Base-by-base conservation (phyloP, 192 early-diverging fungal species). In the Gigaspora rosea region DNA sequence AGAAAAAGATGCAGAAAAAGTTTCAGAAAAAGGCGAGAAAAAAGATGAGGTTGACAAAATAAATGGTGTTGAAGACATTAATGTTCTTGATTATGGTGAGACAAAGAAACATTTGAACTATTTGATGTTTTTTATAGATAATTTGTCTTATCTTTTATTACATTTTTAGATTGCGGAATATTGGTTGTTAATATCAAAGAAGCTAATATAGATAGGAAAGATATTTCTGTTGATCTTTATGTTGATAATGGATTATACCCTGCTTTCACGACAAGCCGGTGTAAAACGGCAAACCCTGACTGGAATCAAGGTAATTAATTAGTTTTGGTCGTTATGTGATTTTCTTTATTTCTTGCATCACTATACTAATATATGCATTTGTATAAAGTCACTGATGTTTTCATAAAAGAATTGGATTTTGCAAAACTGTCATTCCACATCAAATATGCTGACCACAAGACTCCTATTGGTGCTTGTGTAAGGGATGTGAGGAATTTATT, bases 391-490 rank as follows among this genome's bases (percentile, higher is more conserved):
- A 56, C 50, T 5, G 84, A 87, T 52, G 85, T 81, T 6, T 87
- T 87, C 79, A 82, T 89, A 63, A 87, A 87, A 62, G 86, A 89
- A 54, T 77, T 89, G 77, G 86, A 89, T 65, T 89, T 84, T n/a
- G 85, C 88, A 15, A 85, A 80, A 61, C n/a, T 89, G 27, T 61
- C 78, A 4, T 73, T 89, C 41, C 35, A 80, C 46, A 65, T 89
- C 61, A 84, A 78, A 47, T 75, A 84, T 41, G 78, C 73, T 11
- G 56, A 68, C 36, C 74, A 81, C 6, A 49, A 73, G 52, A 82
- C 7, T 10, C 50, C 33, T 41, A 71, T 71, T 5, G 70, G 50
- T 47, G 12, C 5, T 4, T 11, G 27, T 51, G 27, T 10, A 56
- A 12, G 10, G 48, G 8, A 71, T 16, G 51, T 54, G 9, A n/a